Evolutionary conservation across 2,329 filamentous ascomycete genomes (phyloP).

Genomic region (Xylariaceae sp.): DNA sequence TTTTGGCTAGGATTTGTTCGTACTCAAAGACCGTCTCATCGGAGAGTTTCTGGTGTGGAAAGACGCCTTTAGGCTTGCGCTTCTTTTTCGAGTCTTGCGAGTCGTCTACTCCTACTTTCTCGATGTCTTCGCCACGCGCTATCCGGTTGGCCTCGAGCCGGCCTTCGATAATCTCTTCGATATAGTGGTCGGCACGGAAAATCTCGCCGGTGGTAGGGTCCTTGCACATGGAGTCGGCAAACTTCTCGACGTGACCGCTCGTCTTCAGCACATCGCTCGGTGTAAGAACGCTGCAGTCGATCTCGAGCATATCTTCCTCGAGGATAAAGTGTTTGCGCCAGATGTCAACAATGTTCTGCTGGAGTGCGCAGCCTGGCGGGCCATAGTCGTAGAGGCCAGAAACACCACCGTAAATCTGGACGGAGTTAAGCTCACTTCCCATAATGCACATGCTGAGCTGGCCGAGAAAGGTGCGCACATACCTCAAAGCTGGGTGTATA

Average conservation of each 20-base stretch:
- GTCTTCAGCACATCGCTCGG: slow-evolving; percentile 93
- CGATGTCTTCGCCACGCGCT: slow-evolving; percentile 76
- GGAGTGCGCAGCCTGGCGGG: slow-evolving; percentile 77
- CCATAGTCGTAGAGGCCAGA: slow-evolving; percentile 91
- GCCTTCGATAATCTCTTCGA: slow-evolving; percentile 86
- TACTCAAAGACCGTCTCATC: slow-evolving; percentile 85
- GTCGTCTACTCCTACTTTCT: slow-evolving; percentile 58
- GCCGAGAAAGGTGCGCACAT: not conserved
- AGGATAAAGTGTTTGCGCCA: slow-evolving; percentile 94
- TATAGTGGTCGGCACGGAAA: slow-evolving; percentile 90
- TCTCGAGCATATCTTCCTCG: slow-evolving; percentile 91
- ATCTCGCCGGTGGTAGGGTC: slow-evolving; percentile 97
- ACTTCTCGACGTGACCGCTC: slow-evolving; percentile 94
- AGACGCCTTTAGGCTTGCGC: slow-evolving; percentile 78
- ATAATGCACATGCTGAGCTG: not conserved
- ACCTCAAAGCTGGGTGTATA: slow-evolving; percentile 87
- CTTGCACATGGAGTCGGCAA: slow-evolving; percentile 99
- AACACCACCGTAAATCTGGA: slow-evolving; percentile 74
- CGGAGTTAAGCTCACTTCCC: not conserved
- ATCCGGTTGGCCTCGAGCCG: slow-evolving; percentile 87
- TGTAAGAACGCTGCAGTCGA: slow-evolving; percentile 91
- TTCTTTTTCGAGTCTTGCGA: slow-evolving; percentile 57
- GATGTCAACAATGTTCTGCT: slow-evolving; percentile 79
- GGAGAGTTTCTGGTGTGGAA: slow-evolving; percentile 74
- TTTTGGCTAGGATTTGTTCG: slow-evolving; percentile 81